Evolutionary conservation across 768 basidiomycete species (phyloP).

Genomic region (Atractiella rhizophila): DNA sequence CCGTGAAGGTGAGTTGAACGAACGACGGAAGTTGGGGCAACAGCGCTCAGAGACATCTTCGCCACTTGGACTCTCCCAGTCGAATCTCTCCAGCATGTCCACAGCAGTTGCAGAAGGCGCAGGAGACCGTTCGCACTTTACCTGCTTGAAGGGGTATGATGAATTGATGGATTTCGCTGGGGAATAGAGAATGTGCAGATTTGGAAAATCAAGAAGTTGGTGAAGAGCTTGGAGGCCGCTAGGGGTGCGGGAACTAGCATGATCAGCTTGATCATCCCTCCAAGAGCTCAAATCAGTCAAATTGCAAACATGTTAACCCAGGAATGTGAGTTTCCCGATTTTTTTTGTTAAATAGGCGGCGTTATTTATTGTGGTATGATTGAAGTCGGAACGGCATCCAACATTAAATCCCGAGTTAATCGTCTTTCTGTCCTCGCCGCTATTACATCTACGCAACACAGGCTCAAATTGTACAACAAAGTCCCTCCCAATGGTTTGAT

Average conservation of each 20-base stretch:
- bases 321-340: conserved; percentile 32
- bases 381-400: conserved; percentile 66
- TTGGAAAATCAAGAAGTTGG: conserved; percentile 90
- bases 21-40: no score
- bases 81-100: no score
- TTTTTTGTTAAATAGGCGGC: not conserved
- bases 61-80: no score
- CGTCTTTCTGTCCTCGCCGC: conserved; percentile 90
- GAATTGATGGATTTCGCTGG: conserved; percentile 23
- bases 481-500: conserved; percentile 86
- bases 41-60: no score
- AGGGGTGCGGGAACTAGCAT: conserved; percentile 74
- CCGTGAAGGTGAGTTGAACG: no score
- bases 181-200: conserved; percentile 20
- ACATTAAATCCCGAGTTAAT: conserved; percentile 98
- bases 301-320: conserved; percentile 89
- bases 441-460: conserved; percentile 92
- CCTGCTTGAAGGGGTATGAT: not conserved
- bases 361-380: conserved; percentile 12
- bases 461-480: conserved; percentile 84
- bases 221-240: conserved; percentile 85
- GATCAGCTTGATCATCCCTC: not conserved
- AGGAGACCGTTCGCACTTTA: no score
- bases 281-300: conserved; percentile 57
- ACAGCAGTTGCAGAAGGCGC: no score